Evolutionary conservation across 352 stramenopile genomes (phyloP).

Genomic region (Globisporangium nunn): DNA sequence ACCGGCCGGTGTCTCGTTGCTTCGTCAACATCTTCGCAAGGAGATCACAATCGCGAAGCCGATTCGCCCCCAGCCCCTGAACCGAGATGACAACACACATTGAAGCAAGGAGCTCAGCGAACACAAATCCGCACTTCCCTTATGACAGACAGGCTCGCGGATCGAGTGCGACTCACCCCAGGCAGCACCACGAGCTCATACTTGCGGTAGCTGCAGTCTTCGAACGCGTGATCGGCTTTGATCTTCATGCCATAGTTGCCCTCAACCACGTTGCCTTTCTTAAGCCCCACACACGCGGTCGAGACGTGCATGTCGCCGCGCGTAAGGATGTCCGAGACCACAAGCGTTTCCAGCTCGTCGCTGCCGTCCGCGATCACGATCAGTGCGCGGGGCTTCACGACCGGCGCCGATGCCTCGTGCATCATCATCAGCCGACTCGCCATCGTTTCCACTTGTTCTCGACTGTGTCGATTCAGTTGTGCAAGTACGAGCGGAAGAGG

Average conservation of each 20-base stretch:
- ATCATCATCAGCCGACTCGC: slow-evolving; percentile 9
- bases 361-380: slow-evolving; percentile 54
- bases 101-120: background rate
- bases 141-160: background rate
- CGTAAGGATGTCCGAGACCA: slow-evolving; percentile 52
- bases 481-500: background rate
- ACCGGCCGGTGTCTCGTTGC: slow-evolving; percentile 42
- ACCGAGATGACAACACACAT: background rate
- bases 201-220: slow-evolving; percentile 50
- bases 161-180: slow-evolving; percentile 26
- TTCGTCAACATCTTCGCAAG: slow-evolving; percentile 56
- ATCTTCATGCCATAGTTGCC: slow-evolving; percentile 56
- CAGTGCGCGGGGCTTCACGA: slow-evolving; percentile 55
- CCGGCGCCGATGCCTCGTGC: slow-evolving; percentile 12
- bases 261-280: slow-evolving; percentile 57
- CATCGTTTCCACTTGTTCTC: slow-evolving; percentile 4
- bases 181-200: slow-evolving; percentile 72
- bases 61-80: slow-evolving; percentile 35
- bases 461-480: slow-evolving; percentile 4
- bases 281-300: slow-evolving; percentile 38
- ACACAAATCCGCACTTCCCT: background rate
- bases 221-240: slow-evolving; percentile 52
- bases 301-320: slow-evolving; percentile 53
- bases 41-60: slow-evolving; percentile 47
- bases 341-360: slow-evolving; percentile 62